Evolutionary conservation across 2,329 filamentous ascomycete species (phyloP).

Genomic region (Davidsoniella eucalypti): DNA sequence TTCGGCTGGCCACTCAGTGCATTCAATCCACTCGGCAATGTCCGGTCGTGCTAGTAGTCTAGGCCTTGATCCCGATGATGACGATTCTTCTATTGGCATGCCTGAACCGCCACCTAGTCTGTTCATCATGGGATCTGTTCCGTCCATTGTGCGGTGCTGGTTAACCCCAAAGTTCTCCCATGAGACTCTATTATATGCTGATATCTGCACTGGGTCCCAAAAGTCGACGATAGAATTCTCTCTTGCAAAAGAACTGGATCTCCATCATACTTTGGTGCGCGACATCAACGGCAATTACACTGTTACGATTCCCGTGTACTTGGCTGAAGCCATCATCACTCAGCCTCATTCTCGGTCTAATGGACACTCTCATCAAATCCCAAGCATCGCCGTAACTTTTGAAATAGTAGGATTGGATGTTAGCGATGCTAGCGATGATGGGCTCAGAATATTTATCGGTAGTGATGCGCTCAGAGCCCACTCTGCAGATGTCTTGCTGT

Average conservation of each 20-base stretch:
- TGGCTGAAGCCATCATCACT: constrained; percentile 76
- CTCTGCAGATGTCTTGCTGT: constrained; percentile 82
- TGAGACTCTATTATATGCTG: constrained; percentile 74
- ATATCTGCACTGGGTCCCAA: constrained; percentile 81
- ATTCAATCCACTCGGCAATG: constrained; percentile 42
- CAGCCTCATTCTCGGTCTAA: constrained; percentile 55
- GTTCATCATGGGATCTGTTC: constrained; percentile 73
- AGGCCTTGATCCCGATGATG: constrained; percentile 55
- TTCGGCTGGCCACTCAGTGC: constrained; percentile 70
- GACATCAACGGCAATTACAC: constrained; percentile 48
- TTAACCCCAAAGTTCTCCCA: constrained; percentile 81
- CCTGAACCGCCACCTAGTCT: constrained; percentile 68
- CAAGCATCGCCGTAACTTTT: constrained; percentile 65
- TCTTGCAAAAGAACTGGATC: constrained; percentile 57
- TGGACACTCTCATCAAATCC: constrained; percentile 55
- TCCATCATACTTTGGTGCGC: constrained; percentile 48
- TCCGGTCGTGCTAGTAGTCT: constrained; percentile 72
- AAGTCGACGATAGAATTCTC: constrained; percentile 65
- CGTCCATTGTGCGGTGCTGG: constrained; percentile 93
- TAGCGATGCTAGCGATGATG: constrained; percentile 20
- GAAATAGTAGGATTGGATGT: constrained; percentile 48
- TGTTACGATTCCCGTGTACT: constrained; percentile 67
- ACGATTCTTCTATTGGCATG: constrained; percentile 53
- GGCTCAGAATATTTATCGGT: constrained; percentile 73
- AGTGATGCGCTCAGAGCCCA: constrained; percentile 75